Evolutionary conservation across 345 rosid species (phyloP).

Genomic region (Trapa bicornis): DNA sequence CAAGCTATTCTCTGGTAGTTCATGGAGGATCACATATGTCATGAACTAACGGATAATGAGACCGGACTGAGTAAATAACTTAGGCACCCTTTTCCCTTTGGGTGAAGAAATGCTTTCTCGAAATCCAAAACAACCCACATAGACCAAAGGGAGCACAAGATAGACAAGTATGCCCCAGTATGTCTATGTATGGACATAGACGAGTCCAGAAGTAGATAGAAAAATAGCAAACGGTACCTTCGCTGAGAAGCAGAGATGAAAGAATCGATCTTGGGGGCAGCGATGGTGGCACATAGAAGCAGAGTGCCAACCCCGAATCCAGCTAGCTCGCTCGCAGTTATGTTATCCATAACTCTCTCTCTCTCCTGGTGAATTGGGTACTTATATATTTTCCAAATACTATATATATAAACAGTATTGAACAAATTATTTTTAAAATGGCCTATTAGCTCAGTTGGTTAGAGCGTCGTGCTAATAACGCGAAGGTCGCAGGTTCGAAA

Average conservation of each 20-base stretch:
- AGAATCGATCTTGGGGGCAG: slow-evolving; percentile 17
- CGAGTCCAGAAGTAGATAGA: neutral
- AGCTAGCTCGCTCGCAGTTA: slow-evolving; percentile 19
- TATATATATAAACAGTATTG: too few relatives aligned
- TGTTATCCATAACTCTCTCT: slow-evolving; percentile 11
- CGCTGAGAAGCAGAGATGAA: slow-evolving; percentile 20
- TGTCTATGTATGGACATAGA: too few relatives aligned
- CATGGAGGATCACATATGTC: neutral
- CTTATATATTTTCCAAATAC: too few relatives aligned
- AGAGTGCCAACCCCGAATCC: slow-evolving; percentile 21
- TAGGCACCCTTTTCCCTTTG: neutral
- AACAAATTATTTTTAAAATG: neutral
- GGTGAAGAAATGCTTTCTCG: neutral
- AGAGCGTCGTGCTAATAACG: slow-evolving; percentile 96
- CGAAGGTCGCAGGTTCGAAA: slow-evolving; percentile 67
- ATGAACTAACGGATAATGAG: neutral
- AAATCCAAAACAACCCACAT: neutral
- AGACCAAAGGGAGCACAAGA: neutral
- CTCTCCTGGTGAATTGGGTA: neutral
- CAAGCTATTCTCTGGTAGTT: neutral
- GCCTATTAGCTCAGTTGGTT: slow-evolving; percentile 51
- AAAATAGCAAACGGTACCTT: slow-evolving; percentile 3
- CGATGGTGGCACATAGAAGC: slow-evolving; percentile 18
- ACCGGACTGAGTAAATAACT: neutral
- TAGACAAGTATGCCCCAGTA: too few relatives aligned